Evolutionary conservation across 495 filamentous ascomycete species (phyloP), one percentile per base, ranked within the genome.

Genomic region (Tuber melanosporum): DNA sequence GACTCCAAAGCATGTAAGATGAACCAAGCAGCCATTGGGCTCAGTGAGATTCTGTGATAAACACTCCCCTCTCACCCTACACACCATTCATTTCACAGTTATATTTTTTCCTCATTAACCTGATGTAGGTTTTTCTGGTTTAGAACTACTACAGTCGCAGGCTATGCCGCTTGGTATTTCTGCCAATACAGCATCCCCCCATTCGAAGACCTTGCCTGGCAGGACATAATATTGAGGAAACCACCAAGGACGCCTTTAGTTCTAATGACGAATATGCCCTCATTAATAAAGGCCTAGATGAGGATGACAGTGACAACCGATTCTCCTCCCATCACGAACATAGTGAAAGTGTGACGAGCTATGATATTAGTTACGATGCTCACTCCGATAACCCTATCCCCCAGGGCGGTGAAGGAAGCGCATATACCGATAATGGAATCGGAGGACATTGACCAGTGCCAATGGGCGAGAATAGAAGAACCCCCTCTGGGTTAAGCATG

Each of bases 31-130:
- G 90, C 91, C 17, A 90, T 93, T n/a, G 93, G 90, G n/a, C 85
- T 97, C 32, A 93, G 90, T 1, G 89, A 95, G 49, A 88, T 97
- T 47, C 90, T 95, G 84, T 93, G 90, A 94, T 97, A 88, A 62
- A 90, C 87, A 36, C 69, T 44, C 70, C 36, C 73, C 45, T 77
- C 17, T 39, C 22, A 46, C 49, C 52, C n/a, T n/a, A n/a, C n/a
- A n/a, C n/a, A 3, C 5, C 22, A 43, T 42, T 44, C n/a, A 26
- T 75, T n/a, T 43, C 62, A 72, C 20, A 44, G 73, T 26, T 71
- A 19, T 20, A 43, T 47, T 19, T 71, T 73, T 57, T n/a, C 49
- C 79, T 84, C 79, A 81, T 75, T 44, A 22, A 71, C 62, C 22
- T n/a, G 15, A 57, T 71, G 72, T 78, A 97, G 93, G 84, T 83